Percentiles rank a stretch among this genome's conserved stretches.
phyloP scores from a whole-genome alignment of 441 rosid genomes.

The Gossypium trilobum region DNA sequence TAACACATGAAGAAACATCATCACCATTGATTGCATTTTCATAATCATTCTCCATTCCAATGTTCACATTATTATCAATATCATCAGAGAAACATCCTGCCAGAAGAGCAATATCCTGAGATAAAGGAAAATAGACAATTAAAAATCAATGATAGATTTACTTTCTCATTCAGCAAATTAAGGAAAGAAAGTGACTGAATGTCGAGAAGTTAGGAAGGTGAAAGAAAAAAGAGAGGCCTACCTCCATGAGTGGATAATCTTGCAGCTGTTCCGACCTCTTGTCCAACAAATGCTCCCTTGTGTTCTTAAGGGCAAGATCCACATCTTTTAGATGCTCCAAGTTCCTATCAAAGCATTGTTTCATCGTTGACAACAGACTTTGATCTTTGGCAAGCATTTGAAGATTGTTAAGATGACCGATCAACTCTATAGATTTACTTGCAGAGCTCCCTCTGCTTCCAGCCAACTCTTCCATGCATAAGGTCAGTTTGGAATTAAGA shows the following conservation, averaged over 20 bases:
- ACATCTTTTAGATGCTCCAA: slow-evolving; percentile 47
- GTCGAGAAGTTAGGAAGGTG: neutral
- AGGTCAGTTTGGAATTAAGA: slow-evolving; percentile 57
- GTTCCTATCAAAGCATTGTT: slow-evolving; percentile 44
- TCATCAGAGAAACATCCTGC: slow-evolving; percentile 31
- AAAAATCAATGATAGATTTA: neutral
- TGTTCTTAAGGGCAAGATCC: slow-evolving; percentile 44
- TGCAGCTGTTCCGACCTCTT: slow-evolving; percentile 29
- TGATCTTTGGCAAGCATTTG: slow-evolving; percentile 49
- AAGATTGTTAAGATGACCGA: slow-evolving; percentile 43
- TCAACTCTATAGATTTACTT: slow-evolving; percentile 49
- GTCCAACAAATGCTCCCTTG: slow-evolving; percentile 25
- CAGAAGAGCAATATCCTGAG: slow-evolving; percentile 44
- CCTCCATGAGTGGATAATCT: slow-evolving; percentile 36
- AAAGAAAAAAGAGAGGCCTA: slow-evolving; percentile 17
- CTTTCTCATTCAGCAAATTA: neutral
- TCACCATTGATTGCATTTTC: slow-evolving; percentile 28
- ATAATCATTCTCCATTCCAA: slow-evolving; percentile 32
- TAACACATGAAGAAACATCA: slow-evolving; percentile 38
- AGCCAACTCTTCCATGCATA: slow-evolving; percentile 74
- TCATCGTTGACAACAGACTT: slow-evolving; percentile 33
- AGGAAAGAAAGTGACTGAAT: slow-evolving; percentile 9
- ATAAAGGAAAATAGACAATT: neutral
- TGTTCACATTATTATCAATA: slow-evolving; percentile 25
- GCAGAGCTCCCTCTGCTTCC: slow-evolving; percentile 52